Evolutionary conservation across 1,139 yeast species (phyloP), one percentile per base, ranked within the genome.

Genomic region (Candida anutae): DNA sequence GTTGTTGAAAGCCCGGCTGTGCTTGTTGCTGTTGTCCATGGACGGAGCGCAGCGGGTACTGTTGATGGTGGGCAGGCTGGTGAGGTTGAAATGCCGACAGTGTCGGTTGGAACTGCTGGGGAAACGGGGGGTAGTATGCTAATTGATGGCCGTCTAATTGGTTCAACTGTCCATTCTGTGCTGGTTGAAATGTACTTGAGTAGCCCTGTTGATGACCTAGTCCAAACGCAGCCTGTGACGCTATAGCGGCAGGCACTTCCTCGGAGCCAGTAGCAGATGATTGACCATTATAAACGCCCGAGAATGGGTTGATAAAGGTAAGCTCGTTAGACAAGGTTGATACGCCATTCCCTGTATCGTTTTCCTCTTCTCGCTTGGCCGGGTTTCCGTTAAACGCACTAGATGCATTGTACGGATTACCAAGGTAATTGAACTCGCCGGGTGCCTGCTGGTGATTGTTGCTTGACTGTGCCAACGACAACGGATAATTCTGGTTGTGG

Each of bases 241-340:
- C n/a, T n/a, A n/a, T n/a, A n/a, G n/a, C n/a, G n/a, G 19, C 9
- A 17, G 10, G 19, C 19, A 17, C 19, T 17, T 8, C 19, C 19
- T 17, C 9, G 8, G 10, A 17, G 8, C 19, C 19, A 17, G 19
- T 8, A 17, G 8, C 10, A 17, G 10, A 8, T 17, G 19, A 10
- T 10, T 17, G 19, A 17, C 19, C 10, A 8, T 8, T 17, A 10
- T 8, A 17, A 6, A 35, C 34, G 4, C 40, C 40, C 4, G 40
- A 32, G 21, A 38, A 36, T 1, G 40, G 41, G 19, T 38, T 35
- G 13, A 31, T 37, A 16, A 37, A 35, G 2, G 35, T 33, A 13
- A 36, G 25, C 17, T 35, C 40, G 17, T 25, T 33, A 5, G 29
- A 22, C 19, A 23, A 22, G 15, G 28, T 21, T 9, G n/a, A 12